These are phyloP conservation scores for Blastobotrys mokoenaii DNA, from an alignment of 805 yeast species.

Conservation along the genomic window DNA sequence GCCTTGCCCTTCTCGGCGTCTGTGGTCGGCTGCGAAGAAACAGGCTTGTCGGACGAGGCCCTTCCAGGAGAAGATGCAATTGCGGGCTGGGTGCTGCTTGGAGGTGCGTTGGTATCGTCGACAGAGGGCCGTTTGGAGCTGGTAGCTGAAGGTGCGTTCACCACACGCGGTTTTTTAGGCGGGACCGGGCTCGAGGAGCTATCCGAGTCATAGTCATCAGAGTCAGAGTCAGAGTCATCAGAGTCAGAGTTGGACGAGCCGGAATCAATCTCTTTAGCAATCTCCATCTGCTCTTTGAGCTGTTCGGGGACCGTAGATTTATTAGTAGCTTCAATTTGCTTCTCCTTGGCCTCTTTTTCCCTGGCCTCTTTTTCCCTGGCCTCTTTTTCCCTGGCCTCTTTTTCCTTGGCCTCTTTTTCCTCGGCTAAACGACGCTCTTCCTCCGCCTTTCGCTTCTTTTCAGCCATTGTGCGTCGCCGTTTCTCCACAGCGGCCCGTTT, in stretches of 20 bases:
- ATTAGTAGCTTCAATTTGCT: neutral
- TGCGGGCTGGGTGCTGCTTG: too few relatives aligned
- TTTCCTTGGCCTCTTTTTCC: neutral
- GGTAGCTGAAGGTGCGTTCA: constrained; percentile 8
- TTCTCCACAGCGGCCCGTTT: neutral
- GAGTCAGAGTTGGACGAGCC: constrained; percentile 1
- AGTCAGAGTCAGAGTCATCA: constrained; percentile 10
- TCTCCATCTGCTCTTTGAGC: too few relatives aligned
- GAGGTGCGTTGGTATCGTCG: too few relatives aligned
- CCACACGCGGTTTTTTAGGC: constrained; percentile 9
- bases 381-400: neutral
- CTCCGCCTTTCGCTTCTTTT: neutral
- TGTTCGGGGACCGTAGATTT: neutral
- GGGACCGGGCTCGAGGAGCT: constrained; percentile 12
- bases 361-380: neutral
- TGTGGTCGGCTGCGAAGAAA: neutral
- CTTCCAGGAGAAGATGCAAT: too few relatives aligned
- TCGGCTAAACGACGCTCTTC: neutral
- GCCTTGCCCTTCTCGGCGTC: neutral
- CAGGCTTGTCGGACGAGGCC: too few relatives aligned
- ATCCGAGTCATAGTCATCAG: constrained; percentile 10
- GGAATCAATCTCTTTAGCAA: neutral
- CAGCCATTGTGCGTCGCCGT: too few relatives aligned
- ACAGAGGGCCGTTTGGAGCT: neutral
- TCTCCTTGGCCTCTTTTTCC: neutral